Evolutionary conservation across 2,329 filamentous ascomycete species (phyloP).

Genomic region (Tolypocladium ophioglossoides): DNA sequence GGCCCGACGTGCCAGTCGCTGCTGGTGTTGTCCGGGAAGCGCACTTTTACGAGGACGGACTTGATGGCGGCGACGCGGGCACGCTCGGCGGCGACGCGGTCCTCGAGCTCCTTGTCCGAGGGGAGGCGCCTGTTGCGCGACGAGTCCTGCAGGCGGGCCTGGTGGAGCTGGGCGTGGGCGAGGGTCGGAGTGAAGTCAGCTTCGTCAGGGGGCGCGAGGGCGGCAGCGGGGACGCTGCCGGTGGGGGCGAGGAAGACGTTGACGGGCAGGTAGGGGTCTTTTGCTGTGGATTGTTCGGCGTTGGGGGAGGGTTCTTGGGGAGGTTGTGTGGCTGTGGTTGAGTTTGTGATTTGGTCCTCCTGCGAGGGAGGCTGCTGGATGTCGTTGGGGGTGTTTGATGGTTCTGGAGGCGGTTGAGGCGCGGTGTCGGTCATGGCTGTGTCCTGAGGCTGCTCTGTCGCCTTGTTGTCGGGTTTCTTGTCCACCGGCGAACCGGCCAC

Average conservation of each 20-base stretch:
- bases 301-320: slow-evolving; percentile 1
- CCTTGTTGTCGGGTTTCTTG: slow-evolving; percentile 4
- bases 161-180: slow-evolving; percentile 65
- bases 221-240: slow-evolving; percentile 64
- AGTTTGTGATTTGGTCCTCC: slow-evolving; percentile 1
- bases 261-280: slow-evolving; percentile 39
- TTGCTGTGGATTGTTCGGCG: slow-evolving; percentile 2
- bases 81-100: slow-evolving; percentile 53
- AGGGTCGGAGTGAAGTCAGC: slow-evolving; percentile 68
- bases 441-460: slow-evolving; percentile 8
- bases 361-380: neutral
- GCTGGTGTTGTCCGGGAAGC: slow-evolving; percentile 78
- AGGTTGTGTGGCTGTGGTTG: slow-evolving; percentile 10
- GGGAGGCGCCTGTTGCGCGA: slow-evolving; percentile 66
- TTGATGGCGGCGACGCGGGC: slow-evolving; percentile 56
- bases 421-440: slow-evolving; percentile 12
- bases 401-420: neutral
- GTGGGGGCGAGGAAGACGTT: slow-evolving; percentile 70
- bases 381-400: neutral
- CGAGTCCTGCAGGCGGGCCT: slow-evolving; percentile 50
- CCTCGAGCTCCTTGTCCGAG: slow-evolving; percentile 73
- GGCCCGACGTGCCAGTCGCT: slow-evolving; percentile 62
- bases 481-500: slow-evolving; percentile 3
- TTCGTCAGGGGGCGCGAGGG: slow-evolving; percentile 55
- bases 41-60: slow-evolving; percentile 64